phyloP scores from a whole-genome alignment of 352 stramenopile species.

The Globisporangium rhizosaccharum region DNA sequence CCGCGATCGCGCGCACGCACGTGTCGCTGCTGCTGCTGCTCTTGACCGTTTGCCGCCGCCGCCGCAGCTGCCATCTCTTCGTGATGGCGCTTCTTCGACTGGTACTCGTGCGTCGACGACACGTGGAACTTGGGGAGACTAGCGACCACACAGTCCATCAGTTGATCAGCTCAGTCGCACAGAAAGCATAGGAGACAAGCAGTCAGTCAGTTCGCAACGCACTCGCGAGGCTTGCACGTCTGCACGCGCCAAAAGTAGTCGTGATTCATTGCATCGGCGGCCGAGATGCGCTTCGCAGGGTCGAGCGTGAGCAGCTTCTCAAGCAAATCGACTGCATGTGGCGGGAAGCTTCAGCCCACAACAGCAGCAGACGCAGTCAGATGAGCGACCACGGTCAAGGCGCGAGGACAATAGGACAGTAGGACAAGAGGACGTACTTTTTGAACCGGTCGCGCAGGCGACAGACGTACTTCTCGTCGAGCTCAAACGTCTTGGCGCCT shows the following conservation, averaged over 20 bases:
- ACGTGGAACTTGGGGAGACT: conserved; percentile 85
- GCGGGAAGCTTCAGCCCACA: conserved; percentile 47
- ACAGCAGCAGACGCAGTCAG: not conserved
- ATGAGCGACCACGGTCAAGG: not conserved
- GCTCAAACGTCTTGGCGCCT: conserved; percentile 54
- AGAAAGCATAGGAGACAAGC: no score
- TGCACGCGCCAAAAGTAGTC: conserved; percentile 94
- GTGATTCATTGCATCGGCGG: conserved; percentile 93
- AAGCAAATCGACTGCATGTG: conserved; percentile 86
- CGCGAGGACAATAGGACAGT: not conserved
- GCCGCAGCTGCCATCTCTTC: conserved; percentile 65
- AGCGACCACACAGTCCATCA: not conserved
- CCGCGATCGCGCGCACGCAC: conserved; percentile 9
- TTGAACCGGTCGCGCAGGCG: conserved; percentile 73
- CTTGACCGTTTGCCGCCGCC: conserved; percentile 21
- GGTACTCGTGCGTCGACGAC: conserved; percentile 79
- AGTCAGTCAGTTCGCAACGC: conserved; percentile 13
- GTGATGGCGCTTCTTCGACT: conserved; percentile 82
- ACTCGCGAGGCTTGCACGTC: conserved; percentile 82
- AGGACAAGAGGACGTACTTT: conserved; percentile 35
- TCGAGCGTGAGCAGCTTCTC: conserved; percentile 94
- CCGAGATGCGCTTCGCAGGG: conserved; percentile 91
- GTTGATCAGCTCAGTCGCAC: no score
- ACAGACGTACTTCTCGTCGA: conserved; percentile 77
- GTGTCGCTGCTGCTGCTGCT: conserved; percentile 15